phyloP scores from a whole-genome alignment of 192 early-diverging fungal species.

The Gamsiella multidivaricata region DNA sequence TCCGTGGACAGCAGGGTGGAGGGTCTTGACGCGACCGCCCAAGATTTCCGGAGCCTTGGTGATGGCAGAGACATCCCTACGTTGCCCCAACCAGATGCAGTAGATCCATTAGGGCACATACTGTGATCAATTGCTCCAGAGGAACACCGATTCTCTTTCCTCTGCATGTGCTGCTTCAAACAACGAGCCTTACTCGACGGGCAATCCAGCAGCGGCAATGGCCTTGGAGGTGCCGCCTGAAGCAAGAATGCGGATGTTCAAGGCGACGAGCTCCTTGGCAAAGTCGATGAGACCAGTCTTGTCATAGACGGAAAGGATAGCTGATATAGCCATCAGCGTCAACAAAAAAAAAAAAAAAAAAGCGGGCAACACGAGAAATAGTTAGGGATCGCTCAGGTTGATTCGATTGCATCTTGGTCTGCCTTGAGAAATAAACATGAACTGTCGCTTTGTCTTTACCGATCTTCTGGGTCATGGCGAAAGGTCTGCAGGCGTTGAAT shows the following conservation, averaged over 20 bases:
- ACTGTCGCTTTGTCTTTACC: too few relatives aligned
- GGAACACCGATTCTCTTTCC: conserved; percentile 20
- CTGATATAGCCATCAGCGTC: conserved; percentile 33
- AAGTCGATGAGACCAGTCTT: conserved; percentile 94
- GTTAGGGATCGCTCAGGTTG: not conserved
- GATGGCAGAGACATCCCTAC: conserved; percentile 95
- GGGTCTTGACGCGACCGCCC: conserved; percentile 98
- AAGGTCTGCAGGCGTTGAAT: conserved; percentile 13
- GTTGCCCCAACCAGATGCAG: not conserved
- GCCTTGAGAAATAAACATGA: too few relatives aligned
- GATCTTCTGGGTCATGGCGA: conserved; percentile 52
- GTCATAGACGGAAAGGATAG: conserved; percentile 96
- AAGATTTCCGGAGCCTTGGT: conserved; percentile 99
- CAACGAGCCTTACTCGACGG: conserved; percentile 75
- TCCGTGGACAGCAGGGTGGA: conserved; percentile 98
- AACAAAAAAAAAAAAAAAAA: conserved; percentile 1
- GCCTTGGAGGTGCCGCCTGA: conserved; percentile 96
- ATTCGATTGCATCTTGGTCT: too few relatives aligned
- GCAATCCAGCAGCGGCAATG: conserved; percentile 88
- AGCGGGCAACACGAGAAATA: not conserved
- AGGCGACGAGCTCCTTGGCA: conserved; percentile 80
- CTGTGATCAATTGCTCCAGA: not conserved
- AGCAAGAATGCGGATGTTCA: conserved; percentile 87
- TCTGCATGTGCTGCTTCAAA: not conserved
- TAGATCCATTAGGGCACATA: too few relatives aligned